Evolutionary conservation across 768 basidiomycete genomes (phyloP), one percentile per base, ranked within the genome.

Genomic region (Tylopilus rubrobrunneus): DNA sequence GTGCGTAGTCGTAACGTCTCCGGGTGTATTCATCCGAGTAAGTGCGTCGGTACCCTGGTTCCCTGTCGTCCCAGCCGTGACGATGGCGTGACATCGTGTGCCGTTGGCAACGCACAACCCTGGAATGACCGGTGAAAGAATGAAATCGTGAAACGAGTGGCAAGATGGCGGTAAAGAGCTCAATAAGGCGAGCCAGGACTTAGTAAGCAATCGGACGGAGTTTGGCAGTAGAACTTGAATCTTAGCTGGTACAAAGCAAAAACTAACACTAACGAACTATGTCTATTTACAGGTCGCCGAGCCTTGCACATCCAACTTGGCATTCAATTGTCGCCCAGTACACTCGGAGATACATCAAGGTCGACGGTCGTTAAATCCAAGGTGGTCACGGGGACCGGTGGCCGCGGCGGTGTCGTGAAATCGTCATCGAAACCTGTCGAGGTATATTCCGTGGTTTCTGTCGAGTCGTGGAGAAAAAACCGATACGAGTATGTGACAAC

Each of bases 401-500:
- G 25, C 25, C 25, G 2, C 25, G 25, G 25, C 25, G 5, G 25
- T 25, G 25, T 25, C 25, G 25, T 25, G 25, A 25, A 25, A 25
- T 25, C 25, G 25, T 25, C 25, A 5, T 25, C 25, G 25, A 25
- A 25, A 25, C 25, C 25, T 25, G 25, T 25, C 25, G 25, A 25
- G 25, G 25, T 25, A 25, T 25, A 25, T 5, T 25, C 25, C 25
- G 25, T 25, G 25, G 25, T 25, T 25, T 25, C 25, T 25, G 25
- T 25, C 25, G 25, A 25, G 25, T 25, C 25, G 25, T 25, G 25
- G 25, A 25, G 25, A 3, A 25, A 25, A 25, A 25, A 45, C 15
- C 60, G 63, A 45, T 57, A 62, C 8, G 52, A 39, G 42, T 47
- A 55, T 9, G 63, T 62, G 25, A 65, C 63, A 42, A 56, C 50